phyloP scores from a whole-genome alignment of 192 early-diverging fungal species.

The Pilobolus umbonatus region DNA sequence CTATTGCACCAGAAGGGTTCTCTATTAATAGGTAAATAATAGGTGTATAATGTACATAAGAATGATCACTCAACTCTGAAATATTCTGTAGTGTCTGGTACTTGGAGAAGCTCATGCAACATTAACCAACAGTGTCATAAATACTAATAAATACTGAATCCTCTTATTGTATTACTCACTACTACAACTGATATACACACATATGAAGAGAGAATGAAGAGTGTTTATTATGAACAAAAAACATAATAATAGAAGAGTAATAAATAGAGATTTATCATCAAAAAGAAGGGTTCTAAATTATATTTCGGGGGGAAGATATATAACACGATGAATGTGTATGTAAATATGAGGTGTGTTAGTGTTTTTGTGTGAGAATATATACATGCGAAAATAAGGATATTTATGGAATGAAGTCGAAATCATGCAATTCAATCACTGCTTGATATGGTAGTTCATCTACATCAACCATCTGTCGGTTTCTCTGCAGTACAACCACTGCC shows the following conservation, averaged over 20 bases:
- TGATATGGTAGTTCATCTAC: slow-evolving; percentile 1
- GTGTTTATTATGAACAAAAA: neutral
- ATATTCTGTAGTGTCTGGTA: slow-evolving; percentile 54
- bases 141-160: too few relatives aligned
- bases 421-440: slow-evolving; percentile 37
- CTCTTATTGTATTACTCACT: too few relatives aligned
- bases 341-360: too few relatives aligned
- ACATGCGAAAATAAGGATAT: too few relatives aligned
- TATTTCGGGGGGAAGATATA: neutral
- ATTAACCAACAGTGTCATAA: slow-evolving; percentile 5
- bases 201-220: too few relatives aligned
- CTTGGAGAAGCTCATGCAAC: slow-evolving; percentile 45
- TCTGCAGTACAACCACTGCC: slow-evolving; percentile 50
- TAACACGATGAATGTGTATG: too few relatives aligned
- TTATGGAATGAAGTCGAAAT: too few relatives aligned
- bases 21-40: slow-evolving; percentile 45
- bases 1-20: slow-evolving; percentile 59
- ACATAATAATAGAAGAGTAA: neutral
- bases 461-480: slow-evolving; percentile 3
- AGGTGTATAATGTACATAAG: neutral
- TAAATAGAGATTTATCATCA: neutral
- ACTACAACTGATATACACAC: too few relatives aligned
- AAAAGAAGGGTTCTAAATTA: too few relatives aligned
- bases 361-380: too few relatives aligned
- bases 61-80: neutral